A percentile compares a stretch with the other conserved stretches of the same genome.
phyloP scores from a whole-genome alignment of 768 basidiomycete species.

The Trametes cubensis region DNA sequence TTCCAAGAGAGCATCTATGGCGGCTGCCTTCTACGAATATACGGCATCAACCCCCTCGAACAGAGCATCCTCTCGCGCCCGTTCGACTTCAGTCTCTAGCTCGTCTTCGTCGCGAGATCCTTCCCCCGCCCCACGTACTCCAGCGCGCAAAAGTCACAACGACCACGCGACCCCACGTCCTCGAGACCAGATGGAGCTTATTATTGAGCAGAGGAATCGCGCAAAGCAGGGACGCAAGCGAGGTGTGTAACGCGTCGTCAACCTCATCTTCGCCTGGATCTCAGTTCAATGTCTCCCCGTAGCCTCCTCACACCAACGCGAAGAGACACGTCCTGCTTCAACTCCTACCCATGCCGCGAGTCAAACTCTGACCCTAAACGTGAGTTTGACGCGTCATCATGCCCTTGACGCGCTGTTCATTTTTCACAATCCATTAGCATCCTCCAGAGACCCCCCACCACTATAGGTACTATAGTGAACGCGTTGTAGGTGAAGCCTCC shows the following conservation, averaged over 20 bases:
- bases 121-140: constrained; percentile 53
- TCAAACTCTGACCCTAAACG: constrained; percentile 20
- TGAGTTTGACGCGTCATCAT: constrained; percentile 50
- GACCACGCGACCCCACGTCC: constrained; percentile 57
- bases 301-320: constrained; percentile 31
- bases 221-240: constrained; percentile 51
- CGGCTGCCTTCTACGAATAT: background rate
- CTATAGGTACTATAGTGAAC: constrained; percentile 33
- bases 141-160: constrained; percentile 63
- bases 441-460: constrained; percentile 33
- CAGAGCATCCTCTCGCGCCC: constrained; percentile 32
- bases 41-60: background rate
- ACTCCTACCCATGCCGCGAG: constrained; percentile 16
- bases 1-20: background rate
- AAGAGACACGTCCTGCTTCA: constrained; percentile 26
- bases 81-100: constrained; percentile 52
- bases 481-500: constrained; percentile 33
- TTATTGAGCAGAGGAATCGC: constrained; percentile 69
- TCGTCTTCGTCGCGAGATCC: constrained; percentile 39
- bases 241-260: constrained; percentile 45
- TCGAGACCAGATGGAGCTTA: constrained; percentile 75
- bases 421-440: constrained; percentile 6
- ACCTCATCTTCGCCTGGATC: background rate
- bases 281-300: background rate
- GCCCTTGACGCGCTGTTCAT: background rate